Base-by-base conservation (phyloP, 345 rosid species). In the Trapa bicornis region DNA sequence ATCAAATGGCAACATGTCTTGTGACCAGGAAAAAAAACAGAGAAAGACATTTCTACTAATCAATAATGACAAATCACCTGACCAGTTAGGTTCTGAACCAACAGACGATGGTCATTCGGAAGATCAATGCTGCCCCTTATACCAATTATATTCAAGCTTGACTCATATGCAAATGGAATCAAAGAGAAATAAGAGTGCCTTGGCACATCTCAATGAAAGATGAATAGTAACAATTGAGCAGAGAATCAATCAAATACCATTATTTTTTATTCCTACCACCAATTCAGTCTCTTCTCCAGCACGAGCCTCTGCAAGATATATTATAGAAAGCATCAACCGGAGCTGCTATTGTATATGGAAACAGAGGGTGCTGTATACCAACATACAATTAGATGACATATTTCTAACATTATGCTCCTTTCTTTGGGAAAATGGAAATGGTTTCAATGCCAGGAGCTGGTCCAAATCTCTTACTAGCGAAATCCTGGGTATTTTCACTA, bases 251-350 rank as follows among this genome's bases (percentile, higher is more conserved):
- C 13, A 58, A 33, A 68, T 85, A 94, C 99, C 99, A 76, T 83
- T 85, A 67, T 91, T 91, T 78, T 86, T 91, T 73, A 94, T 62
- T 68, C 97, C 99, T 71, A 84, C 95, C 16, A 91, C 85, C 15
- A 94, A 74, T 70, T 88, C 95, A 66, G 91, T 73, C 78, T 91
- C 96, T 74, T 74, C 79, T 69, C 97, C 99, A 70, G 96, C 89
- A 42, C 77, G 67, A 58, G 91, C 81, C 74, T 82, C 99, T 94
- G 77, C 72, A 77, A 64, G 50, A 68, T 3, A 10, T 35, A 65
- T 42, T 35, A 41, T 14, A 64, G 33, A 16, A 42, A 42, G 41
- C 14, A 37, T 64, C 41, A 64, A 53, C 37, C 4, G n/a, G 36
- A 50, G 45, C 35, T 38, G 42, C 45, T 37, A 68, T 35, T 29